Conservation (phyloP, 164 flowering plant genomes). For the Vitis rotundifolia region DNA sequence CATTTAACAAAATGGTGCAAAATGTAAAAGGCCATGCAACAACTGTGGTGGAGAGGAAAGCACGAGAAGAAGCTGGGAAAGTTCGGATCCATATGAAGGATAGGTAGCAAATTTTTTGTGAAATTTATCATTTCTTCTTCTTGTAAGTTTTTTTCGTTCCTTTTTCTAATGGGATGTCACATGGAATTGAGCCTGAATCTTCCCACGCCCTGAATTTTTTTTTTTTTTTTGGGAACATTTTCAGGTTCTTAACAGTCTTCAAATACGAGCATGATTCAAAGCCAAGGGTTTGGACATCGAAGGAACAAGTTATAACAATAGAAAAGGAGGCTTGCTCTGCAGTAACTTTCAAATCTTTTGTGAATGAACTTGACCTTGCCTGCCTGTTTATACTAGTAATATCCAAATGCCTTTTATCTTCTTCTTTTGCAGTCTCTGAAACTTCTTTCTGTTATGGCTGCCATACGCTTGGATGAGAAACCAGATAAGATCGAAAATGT, state of each 20-base stretch:
- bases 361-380: background rate
- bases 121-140: background rate
- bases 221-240: background rate
- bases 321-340: constrained; percentile 60
- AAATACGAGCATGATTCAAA: constrained; percentile 65
- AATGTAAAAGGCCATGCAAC: constrained; percentile 45
- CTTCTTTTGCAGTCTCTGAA: constrained; percentile 54
- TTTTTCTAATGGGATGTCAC: too few relatives aligned
- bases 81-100: constrained; percentile 80
- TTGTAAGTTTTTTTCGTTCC: background rate
- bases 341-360: constrained; percentile 32
- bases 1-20: constrained; percentile 42
- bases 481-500: constrained; percentile 50
- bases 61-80: constrained; percentile 79
- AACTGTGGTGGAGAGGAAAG: constrained; percentile 59
- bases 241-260: constrained; percentile 67
- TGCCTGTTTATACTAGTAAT: background rate
- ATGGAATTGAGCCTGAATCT: too few relatives aligned
- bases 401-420: background rate
- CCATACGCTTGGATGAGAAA: constrained; percentile 59
- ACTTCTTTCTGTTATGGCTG: constrained; percentile 65
- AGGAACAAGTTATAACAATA: constrained; percentile 66
- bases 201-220: background rate
- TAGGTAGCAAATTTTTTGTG: constrained; percentile 34
- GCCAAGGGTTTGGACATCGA: constrained; percentile 88